Evolutionary conservation across 2,329 filamentous ascomycete species (phyloP), one percentile per base, ranked within the genome.

Genomic region (Talaromyces sp.): DNA sequence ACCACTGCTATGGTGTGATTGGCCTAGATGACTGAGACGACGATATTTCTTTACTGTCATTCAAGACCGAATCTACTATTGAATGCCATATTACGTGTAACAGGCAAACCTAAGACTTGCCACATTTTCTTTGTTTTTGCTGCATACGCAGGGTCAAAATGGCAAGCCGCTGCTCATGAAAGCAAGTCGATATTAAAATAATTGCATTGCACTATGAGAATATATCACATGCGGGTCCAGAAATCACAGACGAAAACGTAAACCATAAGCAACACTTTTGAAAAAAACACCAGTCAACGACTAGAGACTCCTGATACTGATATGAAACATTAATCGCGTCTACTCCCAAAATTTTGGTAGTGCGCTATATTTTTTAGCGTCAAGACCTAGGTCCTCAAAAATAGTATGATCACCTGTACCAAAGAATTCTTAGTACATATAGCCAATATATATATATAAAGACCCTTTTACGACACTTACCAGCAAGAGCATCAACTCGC

Each of bases 341-440:
- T 41, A 61, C 19, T 75, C 81, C 84, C 84, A 90, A 0, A 84
- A 87, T 0, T 85, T 87, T 64, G 81, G 80, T 53, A 90, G 71
- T 63, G 83, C 81, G 0, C 86, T 82, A 68, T 89, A 90, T 8
- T 89, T 84, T 62, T 86, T 83, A 7, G 85, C 81, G 60, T 81
- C 82, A 52, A 86, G 75, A 5, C 82, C 78, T 32, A 82, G 68
- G 70, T 88, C 86, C 11, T 81, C 77, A 68, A 86, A 88, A 55
- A 89, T 76, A 2, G 83, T 79, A 62, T 86, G 80, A 62, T 87
- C 82, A 55, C 83, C 83, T 84, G 27, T 21, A 14, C 17, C n/a
- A n/a, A 3, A 21, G 8, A 19, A 49, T 24, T 14, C 13, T 51
- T 11, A 43, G 50, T 14, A 58, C 19, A 24, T 24, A 46, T 46